These are phyloP conservation scores for Termitomyces sp. DNA, from an alignment of 768 basidiomycete genomes.

Conservation along the genomic window DNA sequence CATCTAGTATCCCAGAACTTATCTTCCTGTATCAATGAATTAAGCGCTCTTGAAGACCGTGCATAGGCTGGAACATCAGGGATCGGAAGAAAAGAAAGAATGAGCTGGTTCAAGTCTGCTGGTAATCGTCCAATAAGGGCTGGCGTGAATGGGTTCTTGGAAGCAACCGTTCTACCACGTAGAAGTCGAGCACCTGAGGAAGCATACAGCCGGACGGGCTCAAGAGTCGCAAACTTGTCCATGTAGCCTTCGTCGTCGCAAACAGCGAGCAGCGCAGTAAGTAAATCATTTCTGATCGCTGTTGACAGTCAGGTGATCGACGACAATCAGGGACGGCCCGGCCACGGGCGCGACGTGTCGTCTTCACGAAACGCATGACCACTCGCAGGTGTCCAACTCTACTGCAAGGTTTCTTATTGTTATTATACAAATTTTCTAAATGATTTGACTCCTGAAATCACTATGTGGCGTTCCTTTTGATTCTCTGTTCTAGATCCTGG, in stretches of 20 bases:
- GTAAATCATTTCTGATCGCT: constrained; percentile 1
- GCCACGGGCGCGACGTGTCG: too few relatives aligned
- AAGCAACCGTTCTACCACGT: constrained; percentile 8
- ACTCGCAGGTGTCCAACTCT: too few relatives aligned
- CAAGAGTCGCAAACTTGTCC: constrained; percentile 86
- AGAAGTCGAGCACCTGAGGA: constrained; percentile 26
- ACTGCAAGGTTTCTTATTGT: too few relatives aligned
- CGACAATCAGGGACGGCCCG: too few relatives aligned
- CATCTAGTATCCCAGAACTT: constrained; percentile 74
- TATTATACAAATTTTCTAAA: too few relatives aligned
- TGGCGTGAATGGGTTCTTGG: constrained; percentile 16
- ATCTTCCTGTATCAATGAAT: constrained; percentile 63
- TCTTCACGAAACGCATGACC: too few relatives aligned
- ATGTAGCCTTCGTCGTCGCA: constrained; percentile 28
- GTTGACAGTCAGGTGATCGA: constrained; percentile 8
- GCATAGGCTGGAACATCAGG: constrained; percentile 79
- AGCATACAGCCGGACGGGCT: constrained; percentile 59
- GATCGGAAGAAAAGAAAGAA: constrained; percentile 70
- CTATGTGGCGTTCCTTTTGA: too few relatives aligned
- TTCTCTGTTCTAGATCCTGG: too few relatives aligned
- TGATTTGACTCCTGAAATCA: too few relatives aligned
- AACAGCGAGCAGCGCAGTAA: constrained; percentile 1
- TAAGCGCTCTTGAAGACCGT: constrained; percentile 56
- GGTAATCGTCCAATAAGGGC: constrained; percentile 75
- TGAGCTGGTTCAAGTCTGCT: constrained; percentile 64